phyloP scores from a whole-genome alignment of 805 yeast species.

The Ogataea methanolica region DNA sequence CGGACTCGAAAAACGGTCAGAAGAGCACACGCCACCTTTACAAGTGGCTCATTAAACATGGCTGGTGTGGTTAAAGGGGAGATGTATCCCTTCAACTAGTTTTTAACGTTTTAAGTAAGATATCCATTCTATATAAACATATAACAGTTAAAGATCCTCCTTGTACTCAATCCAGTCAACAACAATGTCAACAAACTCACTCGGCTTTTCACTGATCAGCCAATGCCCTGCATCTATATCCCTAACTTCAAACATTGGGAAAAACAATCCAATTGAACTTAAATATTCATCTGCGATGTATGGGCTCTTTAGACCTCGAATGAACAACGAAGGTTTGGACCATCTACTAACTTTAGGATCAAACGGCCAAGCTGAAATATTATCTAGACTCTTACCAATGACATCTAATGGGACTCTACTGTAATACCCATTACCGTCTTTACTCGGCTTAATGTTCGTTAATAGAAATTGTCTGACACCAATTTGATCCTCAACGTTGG shows the following conservation, averaged over 20 bases:
- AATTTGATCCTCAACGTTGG: constrained; percentile 54
- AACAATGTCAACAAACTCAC: constrained; percentile 61
- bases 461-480: constrained; percentile 73
- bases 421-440: constrained; percentile 31
- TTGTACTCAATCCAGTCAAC: constrained; percentile 53
- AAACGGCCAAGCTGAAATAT: constrained; percentile 75
- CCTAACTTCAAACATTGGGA: constrained; percentile 69
- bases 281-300: constrained; percentile 82
- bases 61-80: too few species aligned
- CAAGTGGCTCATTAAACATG: too few species aligned
- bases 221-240: constrained; percentile 90
- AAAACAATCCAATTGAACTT: constrained; percentile 66
- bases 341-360: constrained; percentile 49
- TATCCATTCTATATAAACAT: background rate
- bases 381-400: constrained; percentile 59
- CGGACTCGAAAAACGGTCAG: too few species aligned
- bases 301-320: constrained; percentile 70
- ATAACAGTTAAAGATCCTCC: constrained; percentile 18
- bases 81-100: too few species aligned
- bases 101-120: too few species aligned
- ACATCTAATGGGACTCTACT: constrained; percentile 68
- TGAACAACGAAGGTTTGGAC: constrained; percentile 70
- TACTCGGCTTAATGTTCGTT: constrained; percentile 48
- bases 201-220: constrained; percentile 84
- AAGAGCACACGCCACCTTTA: too few species aligned